These are phyloP conservation scores for Spencermartinsiella ligniputridi DNA, from an alignment of 1,139 yeast genomes.

Conservation along the genomic window DNA sequence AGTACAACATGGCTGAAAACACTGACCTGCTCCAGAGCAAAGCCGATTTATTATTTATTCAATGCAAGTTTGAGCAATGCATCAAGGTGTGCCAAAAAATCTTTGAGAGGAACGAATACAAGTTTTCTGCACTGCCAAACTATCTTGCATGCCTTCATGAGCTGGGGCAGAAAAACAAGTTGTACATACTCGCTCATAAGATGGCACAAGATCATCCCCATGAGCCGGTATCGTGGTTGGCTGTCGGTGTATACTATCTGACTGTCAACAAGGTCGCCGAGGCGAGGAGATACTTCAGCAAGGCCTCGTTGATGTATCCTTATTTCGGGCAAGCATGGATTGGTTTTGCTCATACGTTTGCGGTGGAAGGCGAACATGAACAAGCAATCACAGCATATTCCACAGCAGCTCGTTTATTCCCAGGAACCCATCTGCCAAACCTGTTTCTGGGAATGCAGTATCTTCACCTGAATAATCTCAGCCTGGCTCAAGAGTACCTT, in stretches of 20 bases:
- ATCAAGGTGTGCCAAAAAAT: conserved; percentile 62
- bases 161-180: conserved; percentile 72
- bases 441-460: conserved; percentile 96
- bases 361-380: conserved; percentile 96
- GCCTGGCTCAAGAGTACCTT: conserved; percentile 82
- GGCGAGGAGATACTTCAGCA: conserved; percentile 83
- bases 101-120: conserved; percentile 61
- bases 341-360: conserved; percentile 97
- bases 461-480: conserved; percentile 75
- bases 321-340: conserved; percentile 96
- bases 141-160: conserved; percentile 85
- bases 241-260: conserved; percentile 87
- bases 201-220: conserved; percentile 83
- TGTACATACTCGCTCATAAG: conserved; percentile 79
- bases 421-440: conserved; percentile 90
- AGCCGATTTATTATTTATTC: conserved; percentile 70
- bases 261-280: conserved; percentile 70
- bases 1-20: conserved; percentile 64
- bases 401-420: conserved; percentile 88
- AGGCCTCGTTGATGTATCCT: conserved; percentile 84
- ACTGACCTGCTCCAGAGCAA: conserved; percentile 64
- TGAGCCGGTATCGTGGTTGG: conserved; percentile 83
- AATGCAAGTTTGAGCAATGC: conserved; percentile 78
- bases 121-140: conserved; percentile 64
- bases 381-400: conserved; percentile 98